Evolutionary conservation across 106 monocot species (phyloP).

Genomic region (Dendrobium chrysotoxum): DNA sequence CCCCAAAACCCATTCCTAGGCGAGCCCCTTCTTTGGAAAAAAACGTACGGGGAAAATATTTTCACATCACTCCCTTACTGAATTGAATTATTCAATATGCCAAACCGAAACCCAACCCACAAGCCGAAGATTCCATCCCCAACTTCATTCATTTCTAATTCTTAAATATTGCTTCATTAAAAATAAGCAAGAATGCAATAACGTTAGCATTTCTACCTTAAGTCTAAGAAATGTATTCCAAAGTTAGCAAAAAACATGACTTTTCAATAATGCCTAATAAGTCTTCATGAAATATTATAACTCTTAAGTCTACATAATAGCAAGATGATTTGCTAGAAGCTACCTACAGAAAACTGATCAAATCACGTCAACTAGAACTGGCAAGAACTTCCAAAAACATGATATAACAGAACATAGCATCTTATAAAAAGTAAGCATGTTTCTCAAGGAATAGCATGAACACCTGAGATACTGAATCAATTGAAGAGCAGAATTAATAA

Average conservation of each 20-base stretch:
- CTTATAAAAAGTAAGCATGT: not conserved
- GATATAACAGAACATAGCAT: not conserved
- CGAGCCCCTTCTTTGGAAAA: not conserved
- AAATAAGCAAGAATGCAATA: not conserved
- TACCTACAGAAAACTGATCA: not conserved
- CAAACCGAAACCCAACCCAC: not conserved
- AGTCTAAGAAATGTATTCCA: not conserved
- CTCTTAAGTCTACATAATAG: not conserved
- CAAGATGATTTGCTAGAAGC: not conserved
- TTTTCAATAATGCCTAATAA: not conserved
- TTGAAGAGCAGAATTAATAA: slow-evolving; percentile 60
- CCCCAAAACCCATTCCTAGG: not conserved
- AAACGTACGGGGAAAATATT: not conserved
- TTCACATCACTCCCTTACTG: not conserved
- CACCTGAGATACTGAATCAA: slow-evolving; percentile 85
- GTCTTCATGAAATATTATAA: not conserved
- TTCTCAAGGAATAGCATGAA: slow-evolving; percentile 3
- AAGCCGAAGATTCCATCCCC: not conserved
- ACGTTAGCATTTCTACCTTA: not conserved
- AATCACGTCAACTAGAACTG: not conserved
- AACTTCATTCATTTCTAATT: not conserved
- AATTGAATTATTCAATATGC: not conserved
- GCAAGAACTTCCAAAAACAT: not conserved
- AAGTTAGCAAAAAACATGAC: too few relatives aligned
- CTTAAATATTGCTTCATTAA: not conserved